A percentile compares a stretch with the other conserved stretches of the same genome.
These are phyloP conservation scores for Triadica sebifera DNA, from an alignment of 345 rosid genomes.

Conservation along the genomic window DNA sequence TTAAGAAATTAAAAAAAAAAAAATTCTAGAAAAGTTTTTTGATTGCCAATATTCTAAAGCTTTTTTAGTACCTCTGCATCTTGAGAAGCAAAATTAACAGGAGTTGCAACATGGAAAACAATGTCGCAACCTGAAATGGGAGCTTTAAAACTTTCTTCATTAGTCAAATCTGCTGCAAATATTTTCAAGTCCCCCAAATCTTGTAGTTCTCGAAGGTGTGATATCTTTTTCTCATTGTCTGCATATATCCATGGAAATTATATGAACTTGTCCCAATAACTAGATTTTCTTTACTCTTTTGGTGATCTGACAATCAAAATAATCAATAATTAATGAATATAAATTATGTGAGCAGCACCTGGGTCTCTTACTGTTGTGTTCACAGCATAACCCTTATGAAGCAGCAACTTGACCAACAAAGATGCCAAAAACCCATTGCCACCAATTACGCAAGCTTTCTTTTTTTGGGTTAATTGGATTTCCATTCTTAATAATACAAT, in stretches of 20 bases:
- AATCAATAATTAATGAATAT: too few species aligned
- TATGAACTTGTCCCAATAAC: too few species aligned
- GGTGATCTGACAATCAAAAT: too few species aligned
- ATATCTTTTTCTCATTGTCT: conserved; percentile 62
- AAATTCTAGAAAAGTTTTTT: too few species aligned
- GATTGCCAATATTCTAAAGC: neutral
- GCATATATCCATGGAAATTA: too few species aligned
- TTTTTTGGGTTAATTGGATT: conserved; percentile 22
- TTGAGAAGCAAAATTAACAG: conserved; percentile 69
- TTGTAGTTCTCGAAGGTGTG: conserved; percentile 52
- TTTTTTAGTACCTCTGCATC: conserved; percentile 75
- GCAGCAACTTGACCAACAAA: conserved; percentile 62
- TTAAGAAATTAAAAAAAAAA: neutral
- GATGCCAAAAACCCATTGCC: conserved; percentile 82
- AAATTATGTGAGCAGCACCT: conserved; percentile 50
- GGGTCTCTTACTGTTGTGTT: conserved; percentile 79
- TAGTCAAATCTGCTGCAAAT: conserved; percentile 65
- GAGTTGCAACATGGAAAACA: conserved; percentile 94
- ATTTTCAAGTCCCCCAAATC: conserved; percentile 61
- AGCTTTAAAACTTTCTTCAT: conserved; percentile 59
- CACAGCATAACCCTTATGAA: conserved; percentile 70
- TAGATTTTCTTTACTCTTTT: too few species aligned
- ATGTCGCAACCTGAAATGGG: conserved; percentile 58
- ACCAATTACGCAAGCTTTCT: conserved; percentile 75
- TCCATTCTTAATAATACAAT: conserved; percentile 23